These are phyloP conservation scores for Pseudomonodictys pantanalensis DNA, from an alignment of 495 filamentous ascomycete genomes.

Conservation along the genomic window DNA sequence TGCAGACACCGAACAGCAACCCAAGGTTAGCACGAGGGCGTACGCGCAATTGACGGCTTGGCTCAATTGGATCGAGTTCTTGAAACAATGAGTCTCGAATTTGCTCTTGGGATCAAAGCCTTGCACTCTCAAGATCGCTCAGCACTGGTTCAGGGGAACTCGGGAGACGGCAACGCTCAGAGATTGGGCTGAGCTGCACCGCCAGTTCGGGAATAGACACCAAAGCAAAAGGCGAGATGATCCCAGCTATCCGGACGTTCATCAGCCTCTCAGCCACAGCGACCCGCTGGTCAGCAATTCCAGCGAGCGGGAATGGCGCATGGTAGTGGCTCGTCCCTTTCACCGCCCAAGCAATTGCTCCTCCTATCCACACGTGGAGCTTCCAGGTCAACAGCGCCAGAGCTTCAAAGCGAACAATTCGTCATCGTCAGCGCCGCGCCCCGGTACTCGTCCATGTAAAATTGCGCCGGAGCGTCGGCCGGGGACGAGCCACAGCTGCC, in stretches of 20 bases:
- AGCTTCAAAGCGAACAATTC: too few species aligned
- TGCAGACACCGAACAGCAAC: neutral
- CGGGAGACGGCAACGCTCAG: too few species aligned
- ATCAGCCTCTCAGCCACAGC: slow-evolving; percentile 17
- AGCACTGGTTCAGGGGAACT: slow-evolving; percentile 14
- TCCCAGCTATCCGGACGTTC: slow-evolving; percentile 10
- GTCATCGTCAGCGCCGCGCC: too few species aligned
- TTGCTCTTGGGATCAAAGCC: neutral
- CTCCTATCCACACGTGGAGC: too few species aligned
- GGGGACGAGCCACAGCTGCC: too few species aligned
- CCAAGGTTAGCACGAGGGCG: neutral
- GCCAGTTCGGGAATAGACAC: slow-evolving; percentile 22
- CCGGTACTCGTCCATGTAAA: too few species aligned
- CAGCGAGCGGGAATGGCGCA: slow-evolving; percentile 2
- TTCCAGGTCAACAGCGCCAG: too few species aligned
- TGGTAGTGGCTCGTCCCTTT: neutral
- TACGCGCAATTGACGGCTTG: neutral
- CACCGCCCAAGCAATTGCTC: too few species aligned
- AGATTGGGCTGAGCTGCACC: slow-evolving; percentile 17
- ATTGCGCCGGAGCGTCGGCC: too few species aligned
- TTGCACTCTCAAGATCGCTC: neutral
- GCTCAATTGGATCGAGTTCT: neutral
- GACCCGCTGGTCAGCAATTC: slow-evolving; percentile 3
- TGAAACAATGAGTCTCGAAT: neutral
- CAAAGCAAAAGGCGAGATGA: slow-evolving; percentile 24